Conservation (phyloP, 2,329 filamentous ascomycete genomes). For the Epichloe bromicola region DNA sequence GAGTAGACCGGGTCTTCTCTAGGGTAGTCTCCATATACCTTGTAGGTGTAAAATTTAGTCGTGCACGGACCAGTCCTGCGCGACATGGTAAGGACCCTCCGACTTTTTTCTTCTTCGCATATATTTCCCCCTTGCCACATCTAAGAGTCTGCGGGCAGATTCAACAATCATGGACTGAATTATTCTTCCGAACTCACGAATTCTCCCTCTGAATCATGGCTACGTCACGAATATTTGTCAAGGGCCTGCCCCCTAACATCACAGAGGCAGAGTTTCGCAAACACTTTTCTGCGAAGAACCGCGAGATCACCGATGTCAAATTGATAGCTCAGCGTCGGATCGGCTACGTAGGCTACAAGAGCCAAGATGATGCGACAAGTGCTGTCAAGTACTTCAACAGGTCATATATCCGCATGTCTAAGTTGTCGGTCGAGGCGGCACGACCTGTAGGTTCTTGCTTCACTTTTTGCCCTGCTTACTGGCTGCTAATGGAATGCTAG, state of each 20-base stretch:
- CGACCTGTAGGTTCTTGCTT: constrained; percentile 47
- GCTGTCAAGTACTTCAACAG: constrained; percentile 94
- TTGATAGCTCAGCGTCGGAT: constrained; percentile 81
- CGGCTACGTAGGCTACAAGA: constrained; percentile 90
- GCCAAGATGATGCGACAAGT: constrained; percentile 61
- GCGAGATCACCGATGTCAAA: constrained; percentile 80
- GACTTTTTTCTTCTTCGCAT: constrained; percentile 15
- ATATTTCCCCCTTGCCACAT: not conserved
- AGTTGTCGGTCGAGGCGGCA: constrained; percentile 79
- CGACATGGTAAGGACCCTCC: constrained; percentile 13
- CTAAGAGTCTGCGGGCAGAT: constrained; percentile 7
- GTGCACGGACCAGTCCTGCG: constrained; percentile 13
- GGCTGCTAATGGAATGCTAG: constrained; percentile 27
- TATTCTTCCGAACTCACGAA: not conserved
- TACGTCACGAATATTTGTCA: constrained; percentile 63
- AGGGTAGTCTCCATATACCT: constrained; percentile 1
- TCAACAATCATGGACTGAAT: constrained; percentile 1
- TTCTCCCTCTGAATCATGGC: constrained; percentile 25
- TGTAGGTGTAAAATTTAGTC: not conserved
- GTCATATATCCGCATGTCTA: constrained; percentile 91
- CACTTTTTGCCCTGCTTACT: constrained; percentile 6
- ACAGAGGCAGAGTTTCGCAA: constrained; percentile 75
- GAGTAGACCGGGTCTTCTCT: not conserved
- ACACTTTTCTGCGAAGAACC: constrained; percentile 66
- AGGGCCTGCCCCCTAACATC: constrained; percentile 69